Conservation (phyloP, 228 moss, liverwort and hornwort species). For the Sphagnum magellanicum region DNA sequence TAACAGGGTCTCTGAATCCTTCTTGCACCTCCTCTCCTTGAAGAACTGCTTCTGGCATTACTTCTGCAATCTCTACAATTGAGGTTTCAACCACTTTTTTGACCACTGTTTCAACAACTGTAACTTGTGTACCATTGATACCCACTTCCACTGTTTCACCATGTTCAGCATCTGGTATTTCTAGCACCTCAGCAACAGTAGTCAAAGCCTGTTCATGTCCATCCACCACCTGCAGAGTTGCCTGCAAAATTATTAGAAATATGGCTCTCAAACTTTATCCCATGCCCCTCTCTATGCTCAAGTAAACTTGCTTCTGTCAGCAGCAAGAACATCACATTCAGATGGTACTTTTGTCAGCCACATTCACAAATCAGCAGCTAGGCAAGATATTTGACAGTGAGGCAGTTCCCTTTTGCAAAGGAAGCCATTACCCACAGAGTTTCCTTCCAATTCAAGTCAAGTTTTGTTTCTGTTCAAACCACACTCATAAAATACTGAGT, state of each 20-base stretch:
- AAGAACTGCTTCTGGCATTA: not conserved
- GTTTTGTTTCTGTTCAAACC: not conserved
- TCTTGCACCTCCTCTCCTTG: not conserved
- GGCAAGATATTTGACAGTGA: no score
- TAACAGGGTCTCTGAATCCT: not conserved
- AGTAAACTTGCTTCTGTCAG: not conserved
- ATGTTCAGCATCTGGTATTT: conserved; percentile 2
- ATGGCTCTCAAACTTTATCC: conserved; percentile 6
- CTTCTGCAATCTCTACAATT: conserved; percentile 7
- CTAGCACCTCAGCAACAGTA: conserved; percentile 11
- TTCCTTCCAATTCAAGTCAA: not conserved
- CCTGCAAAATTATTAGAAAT: not conserved
- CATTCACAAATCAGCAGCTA: not conserved
- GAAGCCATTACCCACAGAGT: no score
- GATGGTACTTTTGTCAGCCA: not conserved
- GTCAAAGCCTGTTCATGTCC: conserved; percentile 15
- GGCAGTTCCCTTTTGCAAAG: no score
- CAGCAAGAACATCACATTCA: conserved; percentile 7
- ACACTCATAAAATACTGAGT: conserved; percentile 18
- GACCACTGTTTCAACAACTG: conserved; percentile 11
- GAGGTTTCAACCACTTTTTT: no score
- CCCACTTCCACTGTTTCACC: conserved; percentile 5
- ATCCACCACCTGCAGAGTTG: not conserved
- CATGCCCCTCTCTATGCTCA: conserved; percentile 7
- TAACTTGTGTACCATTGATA: conserved; percentile 10